Evolutionary conservation across 768 basidiomycete species (phyloP).

Genomic region (Astraeus odoratus): DNA sequence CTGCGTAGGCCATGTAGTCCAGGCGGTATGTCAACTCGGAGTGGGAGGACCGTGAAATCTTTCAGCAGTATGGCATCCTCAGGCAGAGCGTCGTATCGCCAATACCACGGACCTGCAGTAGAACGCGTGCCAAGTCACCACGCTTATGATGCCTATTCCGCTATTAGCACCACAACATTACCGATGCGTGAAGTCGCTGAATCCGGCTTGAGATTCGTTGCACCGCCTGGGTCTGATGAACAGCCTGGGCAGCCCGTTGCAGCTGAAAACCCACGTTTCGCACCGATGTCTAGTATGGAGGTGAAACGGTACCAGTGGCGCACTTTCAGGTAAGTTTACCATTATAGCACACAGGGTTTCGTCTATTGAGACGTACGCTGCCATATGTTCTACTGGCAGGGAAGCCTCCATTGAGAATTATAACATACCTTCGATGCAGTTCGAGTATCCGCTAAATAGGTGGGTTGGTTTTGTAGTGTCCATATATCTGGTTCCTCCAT

Average conservation of each 20-base stretch:
- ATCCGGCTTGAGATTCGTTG: neutral
- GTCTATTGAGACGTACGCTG: neutral
- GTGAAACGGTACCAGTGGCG: slow-evolving; percentile 10
- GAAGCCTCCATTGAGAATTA: neutral
- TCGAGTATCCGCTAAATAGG: slow-evolving; percentile 10
- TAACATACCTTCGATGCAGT: slow-evolving; percentile 12
- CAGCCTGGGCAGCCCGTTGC: neutral
- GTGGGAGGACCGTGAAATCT: neutral
- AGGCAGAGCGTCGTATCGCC: slow-evolving; percentile 9
- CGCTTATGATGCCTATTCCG: neutral
- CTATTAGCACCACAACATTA: neutral
- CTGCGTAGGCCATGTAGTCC: neutral
- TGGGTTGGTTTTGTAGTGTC: neutral
- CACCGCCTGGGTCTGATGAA: slow-evolving; percentile 2
- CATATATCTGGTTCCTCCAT: neutral
- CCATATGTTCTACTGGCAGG: slow-evolving; percentile 8
- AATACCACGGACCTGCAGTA: no score
- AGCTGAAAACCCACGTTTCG: slow-evolving; percentile 3
- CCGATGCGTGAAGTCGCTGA: neutral
- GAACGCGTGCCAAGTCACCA: slow-evolving; percentile 4
- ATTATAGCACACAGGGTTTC: slow-evolving; percentile 4
- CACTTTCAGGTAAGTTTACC: neutral
- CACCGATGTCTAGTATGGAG: slow-evolving; percentile 9
- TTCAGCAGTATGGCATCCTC: slow-evolving; percentile 12
- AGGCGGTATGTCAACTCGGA: neutral